These are phyloP conservation scores for Meyerozyma smithsonii DNA, from an alignment of 1,139 yeast genomes.

Conservation along the genomic window DNA sequence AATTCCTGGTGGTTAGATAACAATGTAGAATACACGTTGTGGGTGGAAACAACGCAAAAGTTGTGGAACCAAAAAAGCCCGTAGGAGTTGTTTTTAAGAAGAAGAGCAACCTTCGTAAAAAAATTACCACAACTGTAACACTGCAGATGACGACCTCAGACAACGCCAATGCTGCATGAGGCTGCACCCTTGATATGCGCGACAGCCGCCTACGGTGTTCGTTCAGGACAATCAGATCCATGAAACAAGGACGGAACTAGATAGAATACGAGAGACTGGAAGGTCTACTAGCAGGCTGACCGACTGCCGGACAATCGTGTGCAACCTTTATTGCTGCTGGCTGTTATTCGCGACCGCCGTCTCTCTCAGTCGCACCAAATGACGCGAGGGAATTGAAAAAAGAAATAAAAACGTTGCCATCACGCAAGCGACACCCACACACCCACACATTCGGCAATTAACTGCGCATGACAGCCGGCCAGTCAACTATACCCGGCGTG, in stretches of 20 bases:
- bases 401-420: conserved; percentile 1
- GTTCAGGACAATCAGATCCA: neutral
- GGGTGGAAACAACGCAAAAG: too few species aligned
- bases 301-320: too few species aligned
- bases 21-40: too few species aligned
- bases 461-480: too few species aligned
- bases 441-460: neutral
- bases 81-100: neutral
- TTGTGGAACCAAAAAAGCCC: neutral
- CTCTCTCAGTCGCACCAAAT: neutral
- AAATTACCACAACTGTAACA: neutral
- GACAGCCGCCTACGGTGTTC: neutral
- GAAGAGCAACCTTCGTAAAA: neutral
- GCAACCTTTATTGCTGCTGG: too few species aligned
- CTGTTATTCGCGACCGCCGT: neutral
- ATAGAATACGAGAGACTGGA: neutral
- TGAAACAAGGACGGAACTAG: neutral
- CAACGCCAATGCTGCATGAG: neutral
- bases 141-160: neutral
- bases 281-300: too few species aligned
- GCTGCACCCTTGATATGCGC: conserved; percentile 1
- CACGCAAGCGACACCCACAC: neutral
- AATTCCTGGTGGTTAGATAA: too few species aligned
- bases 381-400: neutral
- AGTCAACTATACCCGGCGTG: neutral